Base-by-base conservation (phyloP, 257 asterid species). In the Solanum infundibuliforme region DNA sequence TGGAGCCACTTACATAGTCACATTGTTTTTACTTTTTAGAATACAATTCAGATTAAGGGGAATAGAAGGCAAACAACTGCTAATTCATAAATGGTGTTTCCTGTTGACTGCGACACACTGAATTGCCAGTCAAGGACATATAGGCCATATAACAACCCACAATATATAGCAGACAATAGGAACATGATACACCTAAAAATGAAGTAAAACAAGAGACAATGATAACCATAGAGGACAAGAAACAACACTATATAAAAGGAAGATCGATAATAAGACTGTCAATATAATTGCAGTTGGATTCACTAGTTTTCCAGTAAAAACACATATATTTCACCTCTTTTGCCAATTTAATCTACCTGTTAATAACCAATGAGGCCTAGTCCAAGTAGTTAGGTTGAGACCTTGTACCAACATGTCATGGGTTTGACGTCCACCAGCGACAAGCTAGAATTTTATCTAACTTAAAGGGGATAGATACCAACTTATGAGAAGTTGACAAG, bases 91-190 rank as follows among this genome's bases (percentile, higher is more conserved):
- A 91, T 89, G 72, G 39, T 13, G 90, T 81, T 87, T 52, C 77
- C 91, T 41, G 93, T 90, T 86, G 94, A 75, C 83, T 41, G 90
- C 76, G 48, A 86, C 86, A 58, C 89, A 81, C 76, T 76, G 87
- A 94, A 92, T 86, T 92, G 90, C 98, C 98, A 96, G 88, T 95
- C 93, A 3, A 96, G 98, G 52, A 96, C 95, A 87, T 93, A 93
- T 87, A 95, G 68, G 72, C 98, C 98, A 81, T 95, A 92, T 39
- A 92, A 90, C 65, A 95, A 66, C 74, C 96, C 96, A 86, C 90
- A 48, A 89, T 96, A 90, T 81, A 91, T 77, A 48, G 91, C 91
- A 90, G 88, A 91, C 65, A 96, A 87, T 89, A 87, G 41, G 60
- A 95, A 83, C 69, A 88, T 85, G 88, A 90, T 87, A 74, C 88